These are phyloP conservation scores for Akanthomyces uredinophilus DNA, from an alignment of 2,329 filamentous ascomycete species.

Conservation along the genomic window DNA sequence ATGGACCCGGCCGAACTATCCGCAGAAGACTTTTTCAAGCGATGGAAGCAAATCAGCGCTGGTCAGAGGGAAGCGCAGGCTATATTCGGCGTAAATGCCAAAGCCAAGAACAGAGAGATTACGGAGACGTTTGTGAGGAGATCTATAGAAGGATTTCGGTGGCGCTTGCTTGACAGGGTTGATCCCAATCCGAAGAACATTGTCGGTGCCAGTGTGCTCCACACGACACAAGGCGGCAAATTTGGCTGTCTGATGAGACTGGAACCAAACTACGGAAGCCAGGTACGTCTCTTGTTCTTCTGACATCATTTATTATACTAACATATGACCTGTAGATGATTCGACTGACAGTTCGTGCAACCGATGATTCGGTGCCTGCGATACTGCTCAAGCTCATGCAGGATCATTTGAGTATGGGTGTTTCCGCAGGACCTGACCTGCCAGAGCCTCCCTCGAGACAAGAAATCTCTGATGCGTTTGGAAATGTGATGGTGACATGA, in stretches of 20 bases:
- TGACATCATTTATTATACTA: slow-evolving; percentile 3
- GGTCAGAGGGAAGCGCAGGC: slow-evolving; percentile 80
- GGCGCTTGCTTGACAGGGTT: slow-evolving; percentile 78
- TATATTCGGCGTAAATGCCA: slow-evolving; percentile 65
- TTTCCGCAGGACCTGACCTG: slow-evolving; percentile 36
- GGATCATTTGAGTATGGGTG: slow-evolving; percentile 62
- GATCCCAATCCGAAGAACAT: slow-evolving; percentile 93
- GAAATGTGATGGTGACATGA: slow-evolving; percentile 48
- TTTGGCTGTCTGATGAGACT: slow-evolving; percentile 89
- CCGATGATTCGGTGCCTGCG: slow-evolving; percentile 80
- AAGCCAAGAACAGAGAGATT: slow-evolving; percentile 54
- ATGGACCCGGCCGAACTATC: slow-evolving; percentile 87
- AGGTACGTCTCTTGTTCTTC: slow-evolving; percentile 53
- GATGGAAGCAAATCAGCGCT: slow-evolving; percentile 97
- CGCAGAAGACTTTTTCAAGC: slow-evolving; percentile 95
- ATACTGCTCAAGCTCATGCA: slow-evolving; percentile 83
- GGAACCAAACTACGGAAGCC: slow-evolving; percentile 88
- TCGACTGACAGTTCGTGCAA: slow-evolving; percentile 87
- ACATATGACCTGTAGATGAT: slow-evolving; percentile 65
- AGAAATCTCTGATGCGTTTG: slow-evolving; percentile 52
- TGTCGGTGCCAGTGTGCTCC: slow-evolving; percentile 83
- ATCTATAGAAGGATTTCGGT: slow-evolving; percentile 79
- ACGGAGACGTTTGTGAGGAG: slow-evolving; percentile 65
- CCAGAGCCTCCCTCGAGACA: slow-evolving; percentile 37
- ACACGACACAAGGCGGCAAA: slow-evolving; percentile 79